Conservation (phyloP, 345 rosid species). For the Nephelium lappaceum region DNA sequence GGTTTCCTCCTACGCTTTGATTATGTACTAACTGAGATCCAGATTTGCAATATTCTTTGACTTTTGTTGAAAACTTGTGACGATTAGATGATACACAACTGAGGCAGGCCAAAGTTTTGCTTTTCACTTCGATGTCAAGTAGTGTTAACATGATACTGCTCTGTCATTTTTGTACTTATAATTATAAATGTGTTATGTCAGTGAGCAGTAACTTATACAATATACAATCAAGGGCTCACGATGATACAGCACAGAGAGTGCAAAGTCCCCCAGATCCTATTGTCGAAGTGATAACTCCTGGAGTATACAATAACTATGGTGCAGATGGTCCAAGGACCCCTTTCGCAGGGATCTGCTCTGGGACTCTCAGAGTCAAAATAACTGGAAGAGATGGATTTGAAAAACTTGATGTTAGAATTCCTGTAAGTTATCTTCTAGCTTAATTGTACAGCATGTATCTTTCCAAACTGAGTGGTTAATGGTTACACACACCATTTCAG, state of each 20-base stretch:
- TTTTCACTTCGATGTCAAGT: background rate
- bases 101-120: background rate
- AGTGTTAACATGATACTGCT: background rate
- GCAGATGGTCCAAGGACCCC: slow-evolving; percentile 64
- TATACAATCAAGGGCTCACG: slow-evolving; percentile 51
- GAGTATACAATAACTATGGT: slow-evolving; percentile 53
- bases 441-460: background rate
- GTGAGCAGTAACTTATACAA: slow-evolving; percentile 50
- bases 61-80: background rate
- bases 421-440: slow-evolving; percentile 50
- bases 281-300: slow-evolving; percentile 88
- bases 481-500: background rate
- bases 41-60: background rate
- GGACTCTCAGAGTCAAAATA: slow-evolving; percentile 74
- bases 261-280: slow-evolving; percentile 55
- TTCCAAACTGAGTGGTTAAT: background rate
- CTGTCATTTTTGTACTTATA: background rate
- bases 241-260: slow-evolving; percentile 49
- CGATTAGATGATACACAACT: background rate
- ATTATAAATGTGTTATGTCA: slow-evolving; percentile 31
- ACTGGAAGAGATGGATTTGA: slow-evolving; percentile 85
- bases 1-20: background rate
- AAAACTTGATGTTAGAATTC: slow-evolving; percentile 86
- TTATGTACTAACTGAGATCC: background rate
- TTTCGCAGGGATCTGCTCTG: slow-evolving; percentile 81